phyloP scores from a whole-genome alignment of 2,329 filamentous ascomycete species.

The Diaporthe citriasiana region DNA sequence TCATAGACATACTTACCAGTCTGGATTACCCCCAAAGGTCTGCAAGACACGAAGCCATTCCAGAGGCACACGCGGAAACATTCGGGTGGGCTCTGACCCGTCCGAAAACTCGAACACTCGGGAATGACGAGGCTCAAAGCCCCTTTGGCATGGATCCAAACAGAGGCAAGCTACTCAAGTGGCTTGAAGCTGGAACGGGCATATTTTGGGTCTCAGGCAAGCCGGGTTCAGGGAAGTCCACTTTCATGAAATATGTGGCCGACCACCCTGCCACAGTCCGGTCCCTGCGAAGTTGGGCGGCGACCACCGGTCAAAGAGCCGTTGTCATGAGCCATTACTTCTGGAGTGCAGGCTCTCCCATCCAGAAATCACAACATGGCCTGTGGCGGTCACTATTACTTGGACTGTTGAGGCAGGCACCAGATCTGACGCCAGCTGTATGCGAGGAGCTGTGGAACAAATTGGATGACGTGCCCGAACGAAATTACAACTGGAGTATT shows the following conservation, averaged over 20 bases:
- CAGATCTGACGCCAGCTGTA: not conserved
- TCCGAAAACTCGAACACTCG: not conserved
- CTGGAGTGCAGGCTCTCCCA: not conserved
- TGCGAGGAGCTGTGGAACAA: not conserved
- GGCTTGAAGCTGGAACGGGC: not conserved
- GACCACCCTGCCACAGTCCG: not conserved
- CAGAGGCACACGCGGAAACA: not conserved
- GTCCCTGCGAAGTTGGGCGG: not conserved
- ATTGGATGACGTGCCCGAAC: not conserved
- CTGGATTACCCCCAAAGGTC: not conserved
- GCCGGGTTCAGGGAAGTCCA: not conserved
- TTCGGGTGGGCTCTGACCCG: not conserved
- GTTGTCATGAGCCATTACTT: not conserved
- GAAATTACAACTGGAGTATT: not conserved
- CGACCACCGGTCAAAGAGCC: not conserved
- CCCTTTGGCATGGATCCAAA: not conserved
- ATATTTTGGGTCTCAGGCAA: not conserved
- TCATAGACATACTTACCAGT: not conserved
- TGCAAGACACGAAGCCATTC: not conserved
- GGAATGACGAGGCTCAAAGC: not conserved
- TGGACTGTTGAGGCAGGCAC: not conserved
- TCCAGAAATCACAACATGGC: not conserved
- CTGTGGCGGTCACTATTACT: not conserved
- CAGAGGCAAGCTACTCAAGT: not conserved
- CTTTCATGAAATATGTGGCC: constrained; percentile 9